Evolutionary conservation across 148 eudicot species (phyloP), one percentile per base, ranked within the genome.

Genomic region (Vaccinium macrocarpon): DNA sequence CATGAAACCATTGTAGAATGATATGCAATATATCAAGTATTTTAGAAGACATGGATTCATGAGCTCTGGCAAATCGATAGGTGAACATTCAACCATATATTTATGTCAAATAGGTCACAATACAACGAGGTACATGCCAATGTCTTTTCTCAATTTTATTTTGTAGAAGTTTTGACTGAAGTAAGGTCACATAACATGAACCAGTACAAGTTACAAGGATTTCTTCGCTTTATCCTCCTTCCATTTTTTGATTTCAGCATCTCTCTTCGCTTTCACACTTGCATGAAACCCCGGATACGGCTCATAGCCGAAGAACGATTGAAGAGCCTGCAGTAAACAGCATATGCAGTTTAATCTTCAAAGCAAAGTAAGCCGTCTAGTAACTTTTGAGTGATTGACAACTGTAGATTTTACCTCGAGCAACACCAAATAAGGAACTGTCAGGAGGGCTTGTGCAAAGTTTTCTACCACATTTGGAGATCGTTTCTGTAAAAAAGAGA

Each of bases 401-500:
- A 12, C 82, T 10, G 42, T 10, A 59, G 18, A 14, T 23, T 82
- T 81, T 94, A 97, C 99, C 92, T 97, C 99, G 0, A 97, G 93
- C 16, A 95, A 86, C 5, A 95, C 96, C 78, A 97, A 93, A 83
- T 92, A 97, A 52, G 99, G 99, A 32, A 92, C 98, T 98, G 93
- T 93, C 62, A 97, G 85, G 79, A 94, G 90, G 76, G 99, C 98
- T 86, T 95, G 98, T 51, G 83, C 82, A 2, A 94, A 90, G 88
- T 95, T 97, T 89, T 94, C 97, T 84, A 91, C 76, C 75, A 95
- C 88, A 81, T 98, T 92, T 64, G 99, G 98, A 29, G 98, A 94
- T 49, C 98, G 96, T 86, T 92, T 95, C 99, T 97, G 88, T 72
- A 12, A 35, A 18, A 72, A 57, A 55, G 3, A 38, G 89, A 35